Conservation (phyloP, 345 rosid species). For the Corchorus olitorius region DNA sequence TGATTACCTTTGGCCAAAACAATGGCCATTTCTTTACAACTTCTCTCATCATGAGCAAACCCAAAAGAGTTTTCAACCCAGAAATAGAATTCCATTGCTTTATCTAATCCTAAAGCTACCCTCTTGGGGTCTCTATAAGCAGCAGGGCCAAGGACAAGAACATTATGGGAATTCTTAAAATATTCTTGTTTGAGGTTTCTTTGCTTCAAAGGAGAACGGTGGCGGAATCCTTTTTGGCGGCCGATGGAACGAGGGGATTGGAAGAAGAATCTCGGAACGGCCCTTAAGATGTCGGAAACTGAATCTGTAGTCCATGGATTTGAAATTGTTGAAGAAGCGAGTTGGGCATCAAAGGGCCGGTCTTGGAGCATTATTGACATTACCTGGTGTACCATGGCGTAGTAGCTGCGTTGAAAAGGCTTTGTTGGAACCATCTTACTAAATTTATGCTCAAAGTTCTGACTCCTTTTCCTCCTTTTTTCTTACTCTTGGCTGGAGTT, state of each 20-base stretch:
- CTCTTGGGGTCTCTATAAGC: conserved; percentile 69
- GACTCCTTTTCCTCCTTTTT: neutral
- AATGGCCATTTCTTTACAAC: conserved; percentile 77
- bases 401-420: conserved; percentile 27
- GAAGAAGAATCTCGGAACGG: conserved; percentile 72
- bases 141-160: conserved; percentile 64
- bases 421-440: conserved; percentile 28
- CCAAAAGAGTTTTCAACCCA: conserved; percentile 55
- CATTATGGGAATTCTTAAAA: conserved; percentile 32
- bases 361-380: conserved; percentile 56
- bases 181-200: conserved; percentile 54
- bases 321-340: conserved; percentile 42
- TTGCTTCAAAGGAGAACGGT: conserved; percentile 71
- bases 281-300: conserved; percentile 62
- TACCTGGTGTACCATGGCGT: conserved; percentile 36
- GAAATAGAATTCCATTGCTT: conserved; percentile 66
- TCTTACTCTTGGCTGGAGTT: neutral
- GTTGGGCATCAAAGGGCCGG: conserved; percentile 60
- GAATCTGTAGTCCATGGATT: conserved; percentile 45
- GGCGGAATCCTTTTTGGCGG: conserved; percentile 69
- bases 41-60: conserved; percentile 58
- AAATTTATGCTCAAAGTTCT: neutral
- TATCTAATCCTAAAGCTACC: conserved; percentile 54
- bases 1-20: conserved; percentile 66
- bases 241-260: conserved; percentile 76